Evolutionary conservation across 148 eudicot genomes (phyloP), one percentile per base, ranked within the genome.

Genomic region (Limonium bicolor): DNA sequence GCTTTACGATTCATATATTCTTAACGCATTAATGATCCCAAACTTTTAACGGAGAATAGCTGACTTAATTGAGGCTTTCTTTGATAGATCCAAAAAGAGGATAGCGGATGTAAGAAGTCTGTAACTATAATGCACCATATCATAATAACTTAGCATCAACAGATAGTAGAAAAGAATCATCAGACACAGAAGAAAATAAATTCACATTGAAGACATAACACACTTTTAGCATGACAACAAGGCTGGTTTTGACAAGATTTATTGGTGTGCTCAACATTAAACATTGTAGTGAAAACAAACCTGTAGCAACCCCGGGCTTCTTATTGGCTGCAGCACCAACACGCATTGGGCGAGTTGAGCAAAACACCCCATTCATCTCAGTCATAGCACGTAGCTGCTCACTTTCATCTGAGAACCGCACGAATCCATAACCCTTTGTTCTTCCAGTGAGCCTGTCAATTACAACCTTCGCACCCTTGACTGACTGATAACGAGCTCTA

Each of bases 371-470:
- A 71, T 90, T 85, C 99, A 90, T 90, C 66, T 90, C 99, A 17
- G 72, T 50, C 94, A 90, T 90, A 11, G 99, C 99, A 41, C 78
- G 93, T 15, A 67, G 0, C 53, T 81, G 87, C 53, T 90, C 95
- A 52, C 67, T 59, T 61, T 90, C 99, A 69, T 90, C 99, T 5
- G 70, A 72, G 53, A 90, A 85, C 46, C 68, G 71, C 19, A 90
- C 99, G 73, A 90, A 90, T 19, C 99, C 99, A 61, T 78, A 90
- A 40, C 99, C 95, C 62, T 90, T 90, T 1, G 88, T 54, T 29
- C 99, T 62, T 32, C 88, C 82, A 19, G 88, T 85, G 25, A 55
- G 27, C 65, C 67, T 67, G 69, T 90, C 99, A 29, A 86, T 81
- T 24, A 85, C 99, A 61, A 90, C 93, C 57, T 85, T 90, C 32